Evolutionary conservation across 1,284 basidiomycete genomes (phyloP).

Genomic region (Ustilago trichophora): DNA sequence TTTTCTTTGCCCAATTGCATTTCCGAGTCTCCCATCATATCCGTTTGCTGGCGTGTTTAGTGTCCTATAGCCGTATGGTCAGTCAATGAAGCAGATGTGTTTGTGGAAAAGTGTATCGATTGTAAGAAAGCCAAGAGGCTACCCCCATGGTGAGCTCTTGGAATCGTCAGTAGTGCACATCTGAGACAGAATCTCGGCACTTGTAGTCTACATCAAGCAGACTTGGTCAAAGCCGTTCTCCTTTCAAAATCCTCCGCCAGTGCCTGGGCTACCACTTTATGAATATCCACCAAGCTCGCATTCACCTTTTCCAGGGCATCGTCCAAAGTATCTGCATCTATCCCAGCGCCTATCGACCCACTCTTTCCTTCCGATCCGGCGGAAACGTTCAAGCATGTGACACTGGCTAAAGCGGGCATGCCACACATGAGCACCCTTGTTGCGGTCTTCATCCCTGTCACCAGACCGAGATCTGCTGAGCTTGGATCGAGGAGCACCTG

Average conservation of each 20-base stretch:
- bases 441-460: conserved; percentile 66
- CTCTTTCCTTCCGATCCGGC: conserved; percentile 8
- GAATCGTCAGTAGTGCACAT: too few species aligned
- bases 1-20: not conserved
- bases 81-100: too few species aligned
- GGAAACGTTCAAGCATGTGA: conserved; percentile 70
- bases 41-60: too few species aligned
- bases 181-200: too few species aligned
- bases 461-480: conserved; percentile 72
- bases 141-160: too few species aligned
- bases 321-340: conserved; percentile 17
- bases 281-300: conserved; percentile 38
- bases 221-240: conserved; percentile 15
- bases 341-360: conserved; percentile 8
- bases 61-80: too few species aligned
- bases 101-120: too few species aligned
- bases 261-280: conserved; percentile 40
- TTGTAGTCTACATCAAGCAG: too few species aligned
- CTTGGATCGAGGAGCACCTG: conserved; percentile 78
- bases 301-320: conserved; percentile 18
- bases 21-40: not conserved
- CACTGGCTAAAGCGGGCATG: conserved; percentile 86
- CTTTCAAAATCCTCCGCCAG: conserved; percentile 36
- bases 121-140: too few species aligned
- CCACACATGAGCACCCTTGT: conserved; percentile 75